Percentiles rank a stretch among this genome's conserved stretches.
phyloP scores from a whole-genome alignment of 495 filamentous ascomycete species.

The Echria macrotheca region DNA sequence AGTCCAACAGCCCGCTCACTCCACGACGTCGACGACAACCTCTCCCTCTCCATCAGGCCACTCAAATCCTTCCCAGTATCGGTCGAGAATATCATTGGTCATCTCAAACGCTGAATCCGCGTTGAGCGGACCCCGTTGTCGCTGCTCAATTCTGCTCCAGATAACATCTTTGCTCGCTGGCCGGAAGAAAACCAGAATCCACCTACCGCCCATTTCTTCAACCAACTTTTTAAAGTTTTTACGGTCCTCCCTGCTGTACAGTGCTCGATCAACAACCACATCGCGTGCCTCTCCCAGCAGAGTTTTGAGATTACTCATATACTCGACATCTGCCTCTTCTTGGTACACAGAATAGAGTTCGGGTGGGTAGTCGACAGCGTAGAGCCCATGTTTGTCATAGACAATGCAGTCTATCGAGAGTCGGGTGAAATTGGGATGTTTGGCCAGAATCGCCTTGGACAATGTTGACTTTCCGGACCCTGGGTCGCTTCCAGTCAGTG shows the following conservation, averaged over 20 bases:
- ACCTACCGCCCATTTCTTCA: conserved; percentile 26
- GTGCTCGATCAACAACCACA: conserved; percentile 32
- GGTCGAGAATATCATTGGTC: conserved; percentile 30
- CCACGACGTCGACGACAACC: conserved; percentile 23
- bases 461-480: conserved; percentile 15
- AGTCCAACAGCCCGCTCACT: not conserved
- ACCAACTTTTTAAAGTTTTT: conserved; percentile 29
- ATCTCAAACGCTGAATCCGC: conserved; percentile 36
- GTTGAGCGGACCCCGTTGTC: conserved; percentile 27
- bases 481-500: not conserved
- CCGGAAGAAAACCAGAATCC: conserved; percentile 31
- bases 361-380: conserved; percentile 27
- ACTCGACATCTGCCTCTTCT: conserved; percentile 25
- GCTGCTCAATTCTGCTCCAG: conserved; percentile 26
- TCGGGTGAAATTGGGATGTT: conserved; percentile 19
- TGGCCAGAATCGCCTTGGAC: conserved; percentile 8
- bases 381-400: conserved; percentile 31
- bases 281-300: conserved; percentile 22
- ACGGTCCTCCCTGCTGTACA: conserved; percentile 28
- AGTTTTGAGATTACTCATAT: conserved; percentile 13
- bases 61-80: conserved; percentile 37
- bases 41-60: conserved; percentile 30
- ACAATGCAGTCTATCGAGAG: conserved; percentile 31
- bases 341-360: conserved; percentile 30
- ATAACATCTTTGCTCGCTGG: conserved; percentile 27